These are phyloP conservation scores for Flaveria robusta DNA, from an alignment of 129 eudicot species.

Conservation along the genomic window DNA sequence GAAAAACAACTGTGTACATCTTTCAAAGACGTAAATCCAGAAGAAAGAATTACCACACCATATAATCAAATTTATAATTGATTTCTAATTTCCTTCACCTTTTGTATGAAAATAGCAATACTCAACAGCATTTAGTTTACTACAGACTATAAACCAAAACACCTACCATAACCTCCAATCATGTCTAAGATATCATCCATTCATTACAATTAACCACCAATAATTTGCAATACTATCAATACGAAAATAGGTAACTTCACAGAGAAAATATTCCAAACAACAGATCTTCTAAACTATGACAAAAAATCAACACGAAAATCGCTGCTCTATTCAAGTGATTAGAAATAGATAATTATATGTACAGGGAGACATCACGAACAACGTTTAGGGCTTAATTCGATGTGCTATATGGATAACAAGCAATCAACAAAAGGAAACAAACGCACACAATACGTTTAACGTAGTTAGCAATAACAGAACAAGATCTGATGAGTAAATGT, in stretches of 20 bases:
- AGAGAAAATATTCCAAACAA: not conserved
- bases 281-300: not conserved
- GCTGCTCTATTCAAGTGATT: conserved; percentile 9
- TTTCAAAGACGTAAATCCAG: not conserved
- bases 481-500: conserved; percentile 11
- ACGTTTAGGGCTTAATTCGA: conserved; percentile 18
- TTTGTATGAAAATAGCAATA: not conserved
- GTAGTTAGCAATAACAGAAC: not conserved
- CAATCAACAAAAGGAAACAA: not conserved
- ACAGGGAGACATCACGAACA: not conserved
- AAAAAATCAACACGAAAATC: conserved; percentile 7
- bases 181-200: not conserved
- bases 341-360: not conserved
- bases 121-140: not conserved
- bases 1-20: not conserved
- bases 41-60: too few species aligned
- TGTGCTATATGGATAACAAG: not conserved
- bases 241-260: too few species aligned
- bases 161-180: conserved; percentile 8
- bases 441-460: not conserved
- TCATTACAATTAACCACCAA: too few species aligned
- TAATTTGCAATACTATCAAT: too few species aligned
- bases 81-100: too few species aligned
- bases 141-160: not conserved
- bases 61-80: too few species aligned